Evolutionary conservation across 2,329 filamentous ascomycete species (phyloP), one percentile per base, ranked within the genome.

Genomic region (Colletotrichum limetticola): DNA sequence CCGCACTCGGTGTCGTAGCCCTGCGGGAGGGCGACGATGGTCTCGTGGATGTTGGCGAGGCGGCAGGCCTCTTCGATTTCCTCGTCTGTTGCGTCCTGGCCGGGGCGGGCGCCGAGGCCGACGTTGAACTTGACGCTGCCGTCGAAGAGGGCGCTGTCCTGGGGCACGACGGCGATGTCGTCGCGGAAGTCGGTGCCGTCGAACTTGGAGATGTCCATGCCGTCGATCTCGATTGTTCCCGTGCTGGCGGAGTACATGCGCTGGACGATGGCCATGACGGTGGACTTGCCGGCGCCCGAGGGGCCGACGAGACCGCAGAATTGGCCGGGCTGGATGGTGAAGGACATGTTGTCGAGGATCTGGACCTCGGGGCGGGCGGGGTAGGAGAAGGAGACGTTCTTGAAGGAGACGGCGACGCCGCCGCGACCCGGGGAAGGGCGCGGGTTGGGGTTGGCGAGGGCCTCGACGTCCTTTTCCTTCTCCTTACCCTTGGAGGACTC

Each of bases 221-320:
- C 85, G 74, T 88, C 83, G n/a, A 88, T 81, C 32, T 83, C 77
- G 37, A 88, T 79, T 4, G 77, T 77, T 16, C 86, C 86, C 3
- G 79, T 73, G 0, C 80, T 78, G 0, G 86, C 84, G 4, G 80
- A 79, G 78, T 89, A 88, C 76, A 90, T 85, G 46, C 86, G 80
- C 75, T 89, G 86, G 1, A 89, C 80, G 4, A 89, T 81, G 2
- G 88, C 86, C 77, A 93, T 86, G 59, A 91, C 89, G 24, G 91
- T 93, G 1, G 90, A 92, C 78, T 93, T 93, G 1, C 91, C 91
- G 1, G 91, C 89, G 2, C 91, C 91, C 0, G 89, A 91, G 4
- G 91, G 89, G 0, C 91, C 91, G 2, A 93, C 91, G 12, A 93
- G 83, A 2, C 90, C 91, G 74, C 86, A 87, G 77, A 93, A 92